Base-by-base conservation (phyloP, 2,329 filamentous ascomycete species). In the Emmonsiellopsis sp. region DNA sequence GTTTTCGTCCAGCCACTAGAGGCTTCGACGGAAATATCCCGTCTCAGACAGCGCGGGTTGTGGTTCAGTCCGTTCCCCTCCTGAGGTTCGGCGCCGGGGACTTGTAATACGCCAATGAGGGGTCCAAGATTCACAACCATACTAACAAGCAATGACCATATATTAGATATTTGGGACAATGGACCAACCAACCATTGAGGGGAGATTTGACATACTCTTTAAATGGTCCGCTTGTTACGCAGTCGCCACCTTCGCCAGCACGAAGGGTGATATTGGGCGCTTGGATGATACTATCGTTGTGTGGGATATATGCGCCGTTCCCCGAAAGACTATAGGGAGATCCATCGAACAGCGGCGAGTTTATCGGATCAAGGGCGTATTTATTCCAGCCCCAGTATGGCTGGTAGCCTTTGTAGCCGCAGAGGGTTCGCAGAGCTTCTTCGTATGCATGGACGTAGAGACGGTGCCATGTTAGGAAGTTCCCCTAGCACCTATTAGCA, bases 341-440 rank as follows among this genome's bases (percentile, higher is more conserved):
- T 20, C 71, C 71, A 54, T 71, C 67, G 55, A 72, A 67, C 38
- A 70, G 56, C 8, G 64, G 63, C 7, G 62, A 67, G 51, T 59
- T 61, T 7, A 56, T 34, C 2, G 64, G 64, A 51, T 69, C 62
- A 43, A 63, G 57, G 7, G 62, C 64, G 26, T 64, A 70, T 34
- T 67, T 64, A 43, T 62, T 61, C 67, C 65, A 70, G 54, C 68
- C 65, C 69, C 69, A 72, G 61, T 73, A 74, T n/a, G 74, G 73
- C 52, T 74, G 69, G 2, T 65, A 63, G 5, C 74, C 74, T 1
- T 59, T 67, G 56, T 72, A 73, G 11, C 65, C 65, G 44, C 71
- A 73, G 54, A 72, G 65, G 3, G 70, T 58, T 41, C 64, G 62
- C 3, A 73, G 61, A 11, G 65, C 65, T 51, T 64, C 59, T 54